Base-by-base conservation (phyloP, 2,329 filamentous ascomycete species). In the Verticillium klebahnii region DNA sequence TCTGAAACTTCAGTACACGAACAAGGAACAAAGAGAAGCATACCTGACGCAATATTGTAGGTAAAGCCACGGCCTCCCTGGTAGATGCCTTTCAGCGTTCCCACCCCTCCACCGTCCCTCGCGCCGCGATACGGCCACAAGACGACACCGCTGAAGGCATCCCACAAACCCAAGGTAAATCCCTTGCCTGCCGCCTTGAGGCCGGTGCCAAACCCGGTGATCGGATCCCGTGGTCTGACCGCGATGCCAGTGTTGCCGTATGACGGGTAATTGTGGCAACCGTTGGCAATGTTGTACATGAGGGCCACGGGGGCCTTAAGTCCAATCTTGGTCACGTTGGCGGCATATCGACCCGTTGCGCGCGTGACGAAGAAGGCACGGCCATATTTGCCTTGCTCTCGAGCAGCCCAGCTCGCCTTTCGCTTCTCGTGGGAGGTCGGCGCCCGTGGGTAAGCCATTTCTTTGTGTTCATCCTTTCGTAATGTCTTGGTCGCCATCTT, bases 231-330 rank as follows among this genome's bases (percentile, higher is more conserved):
- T 55, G 85, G 84, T 7, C 87, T 79, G 0, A 92, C 89, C 23
- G 83, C 86, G 3, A 85, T 80, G 65, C 89, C 88, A 12, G 86
- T 84, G 66, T 90, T 68, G 6, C 70, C 90, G 3, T 92, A 77
- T 57, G 86, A 87, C 0, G 89, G 89, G 1, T 85, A 87, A 67
- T 92, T 92, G 70, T 90, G 89, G 66, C 91, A 91, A 0, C 89
- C 89, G 70, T 88, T 88, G 1, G 89, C 85, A 39, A 92, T 74
- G 32, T 86, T 87, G 60, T 91, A 75, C 11, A 88, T 86, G 60
- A 92, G 84, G 62, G 90, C 86, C 70, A 90, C 84, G 0, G 89
- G 89, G 0, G 87, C 83, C 64, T 85, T 86, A 57, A 90, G 74
- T 0, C 85, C 79, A 25, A 86, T 85, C 40, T 82, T 83, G 8